Conservation (phyloP, 2,329 filamentous ascomycete species). For the Cladophialophora immunda region DNA sequence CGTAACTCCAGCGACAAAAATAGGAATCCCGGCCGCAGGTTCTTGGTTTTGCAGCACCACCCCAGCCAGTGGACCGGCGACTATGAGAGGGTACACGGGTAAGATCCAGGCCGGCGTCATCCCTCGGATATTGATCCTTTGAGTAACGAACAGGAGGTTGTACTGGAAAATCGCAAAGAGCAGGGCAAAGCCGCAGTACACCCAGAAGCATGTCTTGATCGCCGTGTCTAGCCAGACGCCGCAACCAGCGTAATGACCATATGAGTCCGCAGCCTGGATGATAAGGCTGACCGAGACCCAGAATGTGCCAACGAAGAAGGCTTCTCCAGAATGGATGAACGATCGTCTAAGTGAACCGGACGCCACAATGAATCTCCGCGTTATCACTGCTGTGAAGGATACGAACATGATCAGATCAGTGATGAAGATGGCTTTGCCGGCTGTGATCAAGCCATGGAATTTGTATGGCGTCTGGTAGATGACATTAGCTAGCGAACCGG, state of each 20-base stretch:
- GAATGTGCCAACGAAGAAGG: slow-evolving; percentile 11
- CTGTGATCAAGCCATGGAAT: slow-evolving; percentile 69
- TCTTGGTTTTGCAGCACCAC: slow-evolving; percentile 68
- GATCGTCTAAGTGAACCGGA: slow-evolving; percentile 60
- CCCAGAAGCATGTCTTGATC: slow-evolving; percentile 9
- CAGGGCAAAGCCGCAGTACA: background rate
- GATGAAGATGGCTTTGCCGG: slow-evolving; percentile 73
- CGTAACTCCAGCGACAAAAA: slow-evolving; percentile 71
- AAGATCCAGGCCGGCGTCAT: slow-evolving; percentile 80
- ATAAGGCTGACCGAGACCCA: slow-evolving; percentile 13
- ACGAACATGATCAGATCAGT: slow-evolving; percentile 72
- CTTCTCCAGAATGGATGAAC: slow-evolving; percentile 5
- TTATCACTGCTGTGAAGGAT: slow-evolving; percentile 62
- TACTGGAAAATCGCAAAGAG: slow-evolving; percentile 15
- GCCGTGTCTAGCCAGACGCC: background rate
- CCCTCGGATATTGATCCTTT: slow-evolving; percentile 66
- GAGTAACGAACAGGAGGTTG: slow-evolving; percentile 58
- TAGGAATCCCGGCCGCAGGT: slow-evolving; percentile 61
- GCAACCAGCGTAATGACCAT: slow-evolving; percentile 2
- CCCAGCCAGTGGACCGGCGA: slow-evolving; percentile 74
- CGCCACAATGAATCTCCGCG: slow-evolving; percentile 67
- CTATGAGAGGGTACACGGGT: slow-evolving; percentile 78
- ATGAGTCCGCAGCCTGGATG: slow-evolving; percentile 5
- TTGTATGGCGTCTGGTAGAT: slow-evolving; percentile 67
- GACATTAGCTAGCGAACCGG: slow-evolving; percentile 73